phyloP scores from a whole-genome alignment of 2,329 filamentous ascomycete genomes.

The Scytalidium sp. region DNA sequence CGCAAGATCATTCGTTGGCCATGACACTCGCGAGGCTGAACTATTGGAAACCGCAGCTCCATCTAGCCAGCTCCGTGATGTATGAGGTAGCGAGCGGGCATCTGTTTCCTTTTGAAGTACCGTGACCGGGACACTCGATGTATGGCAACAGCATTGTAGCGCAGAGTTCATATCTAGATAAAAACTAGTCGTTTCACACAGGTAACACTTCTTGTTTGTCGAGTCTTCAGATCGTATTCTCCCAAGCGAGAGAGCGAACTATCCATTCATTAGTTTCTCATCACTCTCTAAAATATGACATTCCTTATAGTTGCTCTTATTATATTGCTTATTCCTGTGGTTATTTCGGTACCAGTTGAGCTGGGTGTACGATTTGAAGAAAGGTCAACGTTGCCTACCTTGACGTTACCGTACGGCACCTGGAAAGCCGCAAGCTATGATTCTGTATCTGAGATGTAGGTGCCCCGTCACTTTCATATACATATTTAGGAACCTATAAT shows the following conservation, averaged over 20 bases:
- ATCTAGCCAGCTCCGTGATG: background rate
- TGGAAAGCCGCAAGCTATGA: conserved; percentile 30
- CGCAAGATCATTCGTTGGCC: background rate
- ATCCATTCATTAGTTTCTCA: background rate
- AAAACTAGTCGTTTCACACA: too few species aligned
- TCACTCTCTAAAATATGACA: background rate
- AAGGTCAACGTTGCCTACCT: conserved; percentile 19
- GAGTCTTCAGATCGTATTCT: too few species aligned
- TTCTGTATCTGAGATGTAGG: conserved; percentile 24
- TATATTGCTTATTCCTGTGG: background rate
- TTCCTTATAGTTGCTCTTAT: background rate
- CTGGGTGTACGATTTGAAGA: background rate
- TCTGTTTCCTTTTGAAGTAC: too few species aligned
- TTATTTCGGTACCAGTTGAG: background rate
- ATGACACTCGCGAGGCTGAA: background rate
- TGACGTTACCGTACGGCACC: conserved; percentile 31
- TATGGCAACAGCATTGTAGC: too few species aligned
- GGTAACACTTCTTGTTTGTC: too few species aligned
- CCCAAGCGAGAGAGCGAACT: too few species aligned
- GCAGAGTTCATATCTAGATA: too few species aligned
- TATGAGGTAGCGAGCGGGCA: too few species aligned
- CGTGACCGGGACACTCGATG: too few species aligned
- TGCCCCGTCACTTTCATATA: background rate
- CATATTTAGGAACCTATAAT: background rate
- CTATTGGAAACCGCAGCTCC: background rate